phyloP scores from a whole-genome alignment of 2,329 filamentous ascomycete species.

The Ambrosiella cleistominuta region DNA sequence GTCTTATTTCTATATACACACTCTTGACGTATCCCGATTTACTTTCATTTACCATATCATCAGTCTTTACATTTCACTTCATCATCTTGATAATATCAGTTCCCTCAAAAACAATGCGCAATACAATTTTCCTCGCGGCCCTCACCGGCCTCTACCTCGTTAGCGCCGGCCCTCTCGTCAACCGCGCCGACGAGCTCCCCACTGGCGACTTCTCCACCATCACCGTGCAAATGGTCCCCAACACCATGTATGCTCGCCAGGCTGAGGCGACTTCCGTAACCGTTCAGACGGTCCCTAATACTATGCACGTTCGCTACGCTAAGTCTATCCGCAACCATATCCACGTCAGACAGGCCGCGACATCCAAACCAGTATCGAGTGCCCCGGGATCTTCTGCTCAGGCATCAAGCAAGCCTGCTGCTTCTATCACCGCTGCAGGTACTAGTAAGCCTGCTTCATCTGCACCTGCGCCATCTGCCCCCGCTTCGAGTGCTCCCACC shows the following conservation, averaged over 20 bases:
- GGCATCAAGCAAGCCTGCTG: not conserved
- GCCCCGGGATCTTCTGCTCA: not conserved
- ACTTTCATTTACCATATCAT: not conserved
- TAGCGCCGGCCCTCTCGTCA: conserved; percentile 1
- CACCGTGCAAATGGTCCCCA: not conserved
- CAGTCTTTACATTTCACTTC: not conserved
- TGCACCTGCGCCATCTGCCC: not conserved
- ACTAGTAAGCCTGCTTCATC: not conserved
- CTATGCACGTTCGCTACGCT: not conserved
- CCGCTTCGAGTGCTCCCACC: not conserved
- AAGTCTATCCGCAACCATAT: not conserved
- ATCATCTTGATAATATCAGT: not conserved
- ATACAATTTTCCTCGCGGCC: conserved; percentile 1
- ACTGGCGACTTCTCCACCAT: not conserved
- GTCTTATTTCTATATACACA: not conserved
- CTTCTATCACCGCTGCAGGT: not conserved
- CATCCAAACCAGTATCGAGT: not conserved
- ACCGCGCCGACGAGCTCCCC: not conserved
- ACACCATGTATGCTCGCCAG: not conserved
- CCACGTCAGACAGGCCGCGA: not conserved
- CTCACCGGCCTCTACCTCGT: conserved; percentile 2
- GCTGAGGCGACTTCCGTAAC: not conserved
- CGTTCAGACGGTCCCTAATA: not conserved
- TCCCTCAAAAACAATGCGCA: not conserved
- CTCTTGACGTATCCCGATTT: not conserved